These are phyloP conservation scores for Leccinellum luteum DNA, from an alignment of 768 basidiomycete species.

Conservation along the genomic window DNA sequence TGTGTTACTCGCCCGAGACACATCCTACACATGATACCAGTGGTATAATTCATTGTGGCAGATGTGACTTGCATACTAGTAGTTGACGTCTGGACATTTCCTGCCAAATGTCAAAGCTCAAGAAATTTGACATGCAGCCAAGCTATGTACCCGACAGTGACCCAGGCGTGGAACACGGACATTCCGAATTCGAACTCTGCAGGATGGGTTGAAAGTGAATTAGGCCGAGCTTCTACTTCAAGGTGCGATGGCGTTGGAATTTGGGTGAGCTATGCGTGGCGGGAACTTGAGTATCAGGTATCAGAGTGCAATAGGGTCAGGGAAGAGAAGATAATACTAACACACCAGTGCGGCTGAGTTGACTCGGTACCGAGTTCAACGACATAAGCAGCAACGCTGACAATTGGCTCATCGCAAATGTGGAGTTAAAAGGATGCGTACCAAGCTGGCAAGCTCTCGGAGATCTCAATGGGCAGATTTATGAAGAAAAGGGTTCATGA, in stretches of 20 bases:
- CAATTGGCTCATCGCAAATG: neutral
- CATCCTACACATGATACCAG: neutral
- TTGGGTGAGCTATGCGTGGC: neutral
- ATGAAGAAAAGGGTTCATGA: neutral
- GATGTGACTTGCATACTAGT: neutral
- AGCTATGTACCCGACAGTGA: neutral
- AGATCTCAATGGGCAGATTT: neutral
- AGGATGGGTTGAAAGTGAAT: neutral
- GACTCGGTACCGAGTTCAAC: neutral
- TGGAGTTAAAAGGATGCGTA: neutral
- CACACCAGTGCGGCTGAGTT: neutral
- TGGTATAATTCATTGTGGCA: neutral
- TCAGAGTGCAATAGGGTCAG: too few species aligned
- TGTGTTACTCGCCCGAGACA: neutral
- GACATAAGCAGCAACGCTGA: neutral
- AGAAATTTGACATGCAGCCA: neutral
- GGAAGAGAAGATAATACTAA: neutral
- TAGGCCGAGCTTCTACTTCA: too few species aligned
- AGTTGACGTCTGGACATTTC: neutral
- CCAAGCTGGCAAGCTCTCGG: too few species aligned
- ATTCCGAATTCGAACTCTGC: neutral
- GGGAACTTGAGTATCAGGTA: neutral
- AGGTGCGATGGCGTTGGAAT: too few species aligned
- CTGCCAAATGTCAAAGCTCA: conserved; percentile 1
- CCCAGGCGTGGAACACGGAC: neutral